Conservation (phyloP, 495 filamentous ascomycete species). For the Penicillium diatomitis region DNA sequence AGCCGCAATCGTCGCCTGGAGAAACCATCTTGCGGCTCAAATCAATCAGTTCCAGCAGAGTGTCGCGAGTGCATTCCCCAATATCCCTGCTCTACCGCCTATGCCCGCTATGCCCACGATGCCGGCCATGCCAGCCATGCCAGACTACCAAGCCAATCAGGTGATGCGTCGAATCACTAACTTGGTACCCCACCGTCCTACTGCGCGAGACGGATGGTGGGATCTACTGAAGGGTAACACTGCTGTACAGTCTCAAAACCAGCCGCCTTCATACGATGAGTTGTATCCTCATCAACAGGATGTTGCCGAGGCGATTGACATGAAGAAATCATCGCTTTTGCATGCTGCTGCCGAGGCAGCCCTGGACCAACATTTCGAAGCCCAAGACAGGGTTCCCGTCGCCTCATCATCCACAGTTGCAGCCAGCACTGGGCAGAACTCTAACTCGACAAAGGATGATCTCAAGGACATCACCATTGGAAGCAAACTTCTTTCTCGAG, state of each 20-base stretch:
- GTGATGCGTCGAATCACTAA: constrained; percentile 68
- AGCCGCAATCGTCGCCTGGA: constrained; percentile 59
- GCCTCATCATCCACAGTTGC: constrained; percentile 8
- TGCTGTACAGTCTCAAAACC: constrained; percentile 29
- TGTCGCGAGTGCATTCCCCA: constrained; percentile 58
- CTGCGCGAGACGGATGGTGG: constrained; percentile 56
- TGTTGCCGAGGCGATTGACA: constrained; percentile 35
- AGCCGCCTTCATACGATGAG: constrained; percentile 73
- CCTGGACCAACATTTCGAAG: constrained; percentile 58
- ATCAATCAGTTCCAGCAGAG: constrained; percentile 73
- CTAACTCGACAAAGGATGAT: constrained; percentile 24
- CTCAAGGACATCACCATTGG: constrained; percentile 38
- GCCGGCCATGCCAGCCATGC: constrained; percentile 46
- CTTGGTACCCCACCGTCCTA: constrained; percentile 53
- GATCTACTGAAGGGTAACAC: constrained; percentile 49
- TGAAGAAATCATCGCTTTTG: constrained; percentile 53
- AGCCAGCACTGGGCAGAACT: constrained; percentile 30
- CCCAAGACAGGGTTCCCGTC: constrained; percentile 36
- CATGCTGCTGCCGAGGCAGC: constrained; percentile 56
- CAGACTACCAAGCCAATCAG: constrained; percentile 63
- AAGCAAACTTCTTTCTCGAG: constrained; percentile 46
- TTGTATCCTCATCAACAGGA: constrained; percentile 54
- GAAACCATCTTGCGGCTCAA: constrained; percentile 66
- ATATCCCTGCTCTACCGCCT: constrained; percentile 49
- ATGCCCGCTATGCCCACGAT: constrained; percentile 51